A percentile compares a stretch with the other conserved stretches of the same genome.
Conservation (phyloP, 148 eudicot genomes). For the Polygonum maritimum region DNA sequence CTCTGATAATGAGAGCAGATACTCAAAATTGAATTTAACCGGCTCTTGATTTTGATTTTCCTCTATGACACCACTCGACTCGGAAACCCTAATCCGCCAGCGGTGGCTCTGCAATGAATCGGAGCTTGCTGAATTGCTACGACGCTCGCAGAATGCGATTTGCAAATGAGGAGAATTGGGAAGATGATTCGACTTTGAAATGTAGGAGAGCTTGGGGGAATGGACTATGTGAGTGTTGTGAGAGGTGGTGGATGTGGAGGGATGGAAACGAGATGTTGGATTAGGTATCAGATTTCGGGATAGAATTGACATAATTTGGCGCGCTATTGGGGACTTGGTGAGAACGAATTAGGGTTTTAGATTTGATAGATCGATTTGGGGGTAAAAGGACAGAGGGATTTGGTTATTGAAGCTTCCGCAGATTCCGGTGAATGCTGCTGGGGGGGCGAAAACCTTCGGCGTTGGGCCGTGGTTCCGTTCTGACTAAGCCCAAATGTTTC, state of each 20-base stretch:
- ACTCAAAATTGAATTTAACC: constrained; percentile 34
- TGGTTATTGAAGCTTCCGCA: too few species aligned
- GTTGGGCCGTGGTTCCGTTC: too few species aligned
- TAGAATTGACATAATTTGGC: constrained; percentile 8
- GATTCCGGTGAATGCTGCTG: too few species aligned
- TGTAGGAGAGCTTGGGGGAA: not conserved
- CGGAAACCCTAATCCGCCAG: constrained; percentile 21
- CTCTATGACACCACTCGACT: constrained; percentile 15
- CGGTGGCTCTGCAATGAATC: constrained; percentile 13
- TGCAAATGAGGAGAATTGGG: not conserved
- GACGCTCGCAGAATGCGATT: not conserved
- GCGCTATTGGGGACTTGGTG: not conserved
- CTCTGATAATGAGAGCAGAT: constrained; percentile 45
- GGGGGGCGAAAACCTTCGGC: too few species aligned
- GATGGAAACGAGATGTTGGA: not conserved
- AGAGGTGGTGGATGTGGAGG: not conserved
- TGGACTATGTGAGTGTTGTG: not conserved
- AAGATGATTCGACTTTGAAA: not conserved
- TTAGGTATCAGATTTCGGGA: constrained; percentile 9
- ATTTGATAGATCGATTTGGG: not conserved
- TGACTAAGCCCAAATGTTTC: too few species aligned
- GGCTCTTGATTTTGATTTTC: constrained; percentile 11
- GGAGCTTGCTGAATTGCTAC: not conserved
- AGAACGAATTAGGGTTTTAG: not conserved
- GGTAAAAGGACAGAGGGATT: too few species aligned